Evolutionary conservation across 768 basidiomycete genomes (phyloP).

Genomic region (Strobilomyces dryophilus): DNA sequence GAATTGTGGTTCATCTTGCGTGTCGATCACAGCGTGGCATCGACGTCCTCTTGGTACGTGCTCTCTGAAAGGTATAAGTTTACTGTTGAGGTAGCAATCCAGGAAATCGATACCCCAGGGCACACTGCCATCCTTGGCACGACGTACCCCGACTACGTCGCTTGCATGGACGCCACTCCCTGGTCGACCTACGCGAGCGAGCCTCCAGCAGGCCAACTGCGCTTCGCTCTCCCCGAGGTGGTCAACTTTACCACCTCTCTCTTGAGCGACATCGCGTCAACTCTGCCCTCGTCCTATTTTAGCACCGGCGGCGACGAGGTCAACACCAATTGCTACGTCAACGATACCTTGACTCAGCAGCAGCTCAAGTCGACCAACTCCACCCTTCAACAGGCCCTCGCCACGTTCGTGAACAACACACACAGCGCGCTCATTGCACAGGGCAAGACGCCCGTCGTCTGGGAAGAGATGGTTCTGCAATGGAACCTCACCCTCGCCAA

Average conservation of each 20-base stretch:
- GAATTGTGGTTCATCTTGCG: constrained; percentile 1
- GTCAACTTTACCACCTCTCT: constrained; percentile 55
- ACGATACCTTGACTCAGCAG: constrained; percentile 57
- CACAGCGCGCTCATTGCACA: constrained; percentile 50
- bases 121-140: constrained; percentile 65
- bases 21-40: constrained; percentile 53
- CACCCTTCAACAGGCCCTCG: constrained; percentile 62
- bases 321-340: constrained; percentile 59
- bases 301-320: constrained; percentile 83
- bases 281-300: constrained; percentile 58
- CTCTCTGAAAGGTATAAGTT: neutral
- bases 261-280: constrained; percentile 47
- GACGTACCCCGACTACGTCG: constrained; percentile 71
- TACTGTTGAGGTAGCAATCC: neutral
- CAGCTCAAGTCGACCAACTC: constrained; percentile 46
- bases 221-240: constrained; percentile 59
- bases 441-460: constrained; percentile 78
- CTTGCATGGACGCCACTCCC: constrained; percentile 54
- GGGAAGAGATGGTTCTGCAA: constrained; percentile 61
- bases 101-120: constrained; percentile 84
- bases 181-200: constrained; percentile 64
- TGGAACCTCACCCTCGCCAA: constrained; percentile 38
- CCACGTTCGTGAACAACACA: constrained; percentile 54
- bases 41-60: constrained; percentile 53
- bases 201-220: constrained; percentile 81